Evolutionary conservation across 148 eudicot species (phyloP), one percentile per base, ranked within the genome.

Genomic region (Bassia scoparia): DNA sequence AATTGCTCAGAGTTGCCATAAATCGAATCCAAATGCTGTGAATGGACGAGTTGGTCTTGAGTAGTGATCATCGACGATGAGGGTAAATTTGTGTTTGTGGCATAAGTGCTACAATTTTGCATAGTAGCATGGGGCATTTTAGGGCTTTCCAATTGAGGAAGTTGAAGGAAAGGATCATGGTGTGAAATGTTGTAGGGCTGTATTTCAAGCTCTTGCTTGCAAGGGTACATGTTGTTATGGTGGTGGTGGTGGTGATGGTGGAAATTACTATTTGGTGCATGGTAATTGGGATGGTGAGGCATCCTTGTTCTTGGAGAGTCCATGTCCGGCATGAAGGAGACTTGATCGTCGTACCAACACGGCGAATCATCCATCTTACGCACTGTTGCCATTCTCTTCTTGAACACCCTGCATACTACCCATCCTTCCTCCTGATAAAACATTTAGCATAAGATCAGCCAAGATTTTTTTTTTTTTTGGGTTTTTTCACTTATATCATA

Each of bases 361-460:
- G 85, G 81, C 0, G 90, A 80, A 23, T 81, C 94, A 4, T 89
- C 93, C 55, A 83, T 71, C 74, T 79, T 87, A 5, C 89, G 80
- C 18, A 77, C 75, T 31, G 88, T 79, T 61, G 97, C 46, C 72
- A 91, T 41, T 81, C 84, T 80, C 81, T 91, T 91, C 85, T 86
- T 91, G 86, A 91, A 91, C 48, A 84, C 97, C 81, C 93, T 76
- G 60, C 97, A 91, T 13, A 91, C 94, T 13, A 86, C 97, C 97
- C 97, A 91, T 26, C 97, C 97, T 87, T 91, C 97, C 81, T 91
- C 97, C 97, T 91, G 88, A 66, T 38, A 69, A 62, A 31, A 66
- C 35, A 41, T n/a, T 68, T 41, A 37, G 12, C 13, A 16, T 21
- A 31, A 61, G 7, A 62, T 63, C 18, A 63, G 59, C 31, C n/a